Base-by-base conservation (phyloP, 1,284 basidiomycete genomes). In the Pseudozyma pruni region DNA sequence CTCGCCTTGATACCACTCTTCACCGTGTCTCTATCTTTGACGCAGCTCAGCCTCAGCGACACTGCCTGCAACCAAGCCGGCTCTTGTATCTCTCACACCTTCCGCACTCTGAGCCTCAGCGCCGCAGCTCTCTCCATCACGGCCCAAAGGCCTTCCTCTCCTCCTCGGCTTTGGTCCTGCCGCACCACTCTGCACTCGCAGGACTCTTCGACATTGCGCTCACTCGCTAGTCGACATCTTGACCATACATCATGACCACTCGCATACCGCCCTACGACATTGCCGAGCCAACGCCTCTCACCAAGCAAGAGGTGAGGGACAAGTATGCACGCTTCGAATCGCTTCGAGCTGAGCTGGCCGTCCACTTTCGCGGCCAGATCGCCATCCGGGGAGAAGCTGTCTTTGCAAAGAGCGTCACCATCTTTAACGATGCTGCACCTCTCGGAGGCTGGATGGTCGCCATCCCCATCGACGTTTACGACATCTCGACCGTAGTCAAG, bases 391-490 rank as follows among this genome's bases (percentile, higher is more conserved):
- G 70, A 11, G 70, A 72, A 31, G 48, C 53, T 8, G 20, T 55
- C 22, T 76, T 76, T 34, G 52, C 47, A 10, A 47, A 54, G 35
- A 74, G 69, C 55, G 59, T 72, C 41, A 49, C 57, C 51, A 60
- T 76, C 52, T 76, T 76, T 39, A 76, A 76, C 54, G 59, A 72
- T 57, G 74, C 74, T 2, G 72, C 74, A 27, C 71, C 69, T 2
- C 51, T 64, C 25, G 68, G 66, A 5, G 69, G 53, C 40, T 76
- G 74, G 72, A 68, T 76, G 56, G 74, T 76, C 10, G 51, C 59
- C 7, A 19, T 68, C 10, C 74, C 74, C 33, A 43, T 57, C 22
- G 61, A 62, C 14, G 59, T 71, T 2, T 37, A 49, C 23, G 72
- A 75, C 34, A 48, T 76, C n/a, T 68, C 67, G 1, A 56, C 53